Evolutionary conservation across 75 land plant genomes (phyloP).

Genomic region (Ceratopteris richardii): DNA sequence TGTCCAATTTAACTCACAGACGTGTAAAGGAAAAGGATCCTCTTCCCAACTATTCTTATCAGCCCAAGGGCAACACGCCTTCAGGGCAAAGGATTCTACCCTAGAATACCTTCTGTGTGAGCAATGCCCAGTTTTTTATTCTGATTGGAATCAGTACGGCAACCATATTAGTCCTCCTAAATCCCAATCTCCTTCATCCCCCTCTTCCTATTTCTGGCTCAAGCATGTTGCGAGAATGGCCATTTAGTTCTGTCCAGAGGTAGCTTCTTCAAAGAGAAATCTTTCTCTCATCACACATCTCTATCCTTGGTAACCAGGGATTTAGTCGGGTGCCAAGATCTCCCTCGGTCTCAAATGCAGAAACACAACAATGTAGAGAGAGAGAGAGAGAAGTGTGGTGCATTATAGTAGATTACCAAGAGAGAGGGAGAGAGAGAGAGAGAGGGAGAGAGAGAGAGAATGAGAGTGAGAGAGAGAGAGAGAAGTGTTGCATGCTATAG

Average conservation of each 20-base stretch:
- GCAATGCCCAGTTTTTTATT: conserved; percentile 72
- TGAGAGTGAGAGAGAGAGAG: no score
- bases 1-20: conserved; percentile 17
- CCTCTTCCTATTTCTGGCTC: background rate
- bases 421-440: no score
- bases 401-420: no score
- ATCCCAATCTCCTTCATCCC: conserved; percentile 10
- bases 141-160: conserved; percentile 68
- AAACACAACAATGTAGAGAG: no score
- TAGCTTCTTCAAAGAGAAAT: background rate
- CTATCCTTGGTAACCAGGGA: background rate
- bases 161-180: conserved; percentile 48
- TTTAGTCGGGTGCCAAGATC: no score
- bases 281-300: no score
- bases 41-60: conserved; percentile 4
- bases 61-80: conserved; percentile 20
- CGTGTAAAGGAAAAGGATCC: conserved; percentile 9
- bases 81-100: conserved; percentile 6
- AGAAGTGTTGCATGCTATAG: no score
- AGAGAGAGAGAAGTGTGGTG: no score
- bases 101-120: conserved; percentile 61
- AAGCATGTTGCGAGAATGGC: background rate
- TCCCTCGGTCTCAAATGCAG: no score
- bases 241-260: background rate
- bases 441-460: no score